Conservation (phyloP, 2,329 filamentous ascomycete species). For the Aspergillus chevalieri region DNA sequence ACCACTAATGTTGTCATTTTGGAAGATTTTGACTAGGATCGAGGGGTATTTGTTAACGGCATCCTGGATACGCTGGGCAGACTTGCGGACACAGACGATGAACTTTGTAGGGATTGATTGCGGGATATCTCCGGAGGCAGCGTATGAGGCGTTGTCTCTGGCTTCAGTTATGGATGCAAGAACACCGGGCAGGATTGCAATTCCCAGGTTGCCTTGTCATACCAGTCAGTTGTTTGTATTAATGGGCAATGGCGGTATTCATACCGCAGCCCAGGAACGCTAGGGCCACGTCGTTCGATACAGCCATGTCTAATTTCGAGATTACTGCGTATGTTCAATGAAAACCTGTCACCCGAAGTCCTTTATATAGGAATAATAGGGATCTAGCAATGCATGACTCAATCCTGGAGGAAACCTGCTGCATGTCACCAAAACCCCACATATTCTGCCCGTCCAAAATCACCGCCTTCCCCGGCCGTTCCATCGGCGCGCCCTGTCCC, state of each 20-base stretch:
- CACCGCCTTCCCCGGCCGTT: conserved; percentile 12
- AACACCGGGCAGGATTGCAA: neutral
- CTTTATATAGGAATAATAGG: too few species aligned
- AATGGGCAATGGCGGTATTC: conserved; percentile 7
- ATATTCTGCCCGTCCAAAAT: conserved; percentile 19
- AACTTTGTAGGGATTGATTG: neutral
- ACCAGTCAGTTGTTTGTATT: conserved; percentile 11
- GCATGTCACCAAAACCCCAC: conserved; percentile 5
- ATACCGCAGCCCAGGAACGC: conserved; percentile 16
- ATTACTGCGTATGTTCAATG: neutral
- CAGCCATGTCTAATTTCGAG: neutral
- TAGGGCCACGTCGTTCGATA: conserved; percentile 3
- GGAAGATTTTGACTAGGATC: conserved; percentile 18
- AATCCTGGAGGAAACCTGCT: too few species aligned
- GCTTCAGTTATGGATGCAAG: neutral
- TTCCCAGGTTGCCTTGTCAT: neutral
- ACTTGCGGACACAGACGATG: conserved; percentile 10
- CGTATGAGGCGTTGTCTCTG: neutral
- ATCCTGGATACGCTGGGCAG: conserved; percentile 28
- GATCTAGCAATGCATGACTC: too few species aligned
- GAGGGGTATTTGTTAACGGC: conserved; percentile 17
- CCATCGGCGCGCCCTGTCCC: neutral
- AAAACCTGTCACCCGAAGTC: neutral
- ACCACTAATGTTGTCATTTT: conserved; percentile 30
- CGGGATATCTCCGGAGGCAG: conserved; percentile 3